Evolutionary conservation across 768 basidiomycete species (phyloP).

Genomic region (Gyrodon lividus): DNA sequence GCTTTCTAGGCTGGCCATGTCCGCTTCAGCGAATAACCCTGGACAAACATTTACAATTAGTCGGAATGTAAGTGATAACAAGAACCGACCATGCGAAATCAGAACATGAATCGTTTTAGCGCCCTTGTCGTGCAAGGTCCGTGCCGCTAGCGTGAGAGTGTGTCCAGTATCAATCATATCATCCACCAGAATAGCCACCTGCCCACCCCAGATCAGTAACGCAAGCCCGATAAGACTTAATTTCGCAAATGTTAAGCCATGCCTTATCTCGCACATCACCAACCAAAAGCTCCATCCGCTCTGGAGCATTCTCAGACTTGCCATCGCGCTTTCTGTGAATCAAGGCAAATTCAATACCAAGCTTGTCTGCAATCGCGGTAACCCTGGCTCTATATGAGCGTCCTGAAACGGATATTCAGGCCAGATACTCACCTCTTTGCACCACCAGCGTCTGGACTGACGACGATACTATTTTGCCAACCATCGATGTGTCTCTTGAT

Average conservation of each 20-base stretch:
- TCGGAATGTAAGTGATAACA: slow-evolving; percentile 3
- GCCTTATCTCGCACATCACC: slow-evolving; percentile 93
- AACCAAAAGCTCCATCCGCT: slow-evolving; percentile 90
- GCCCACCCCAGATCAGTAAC: slow-evolving; percentile 2
- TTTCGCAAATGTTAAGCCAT: slow-evolving; percentile 3
- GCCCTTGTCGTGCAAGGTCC: slow-evolving; percentile 86
- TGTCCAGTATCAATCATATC: slow-evolving; percentile 98
- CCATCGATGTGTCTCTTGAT: slow-evolving; percentile 82
- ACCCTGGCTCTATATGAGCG: slow-evolving; percentile 50
- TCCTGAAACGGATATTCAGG: not conserved
- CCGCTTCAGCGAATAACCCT: slow-evolving; percentile 81
- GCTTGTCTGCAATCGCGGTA: slow-evolving; percentile 92
- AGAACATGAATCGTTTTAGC: slow-evolving; percentile 84
- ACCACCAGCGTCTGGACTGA: slow-evolving; percentile 96
- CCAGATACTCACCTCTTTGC: slow-evolving; percentile 86
- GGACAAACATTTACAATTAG: slow-evolving; percentile 7
- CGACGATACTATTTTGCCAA: slow-evolving; percentile 89
- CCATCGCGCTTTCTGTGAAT: slow-evolving; percentile 89
- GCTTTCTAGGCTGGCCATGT: slow-evolving; percentile 62
- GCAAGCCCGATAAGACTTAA: slow-evolving; percentile 5
- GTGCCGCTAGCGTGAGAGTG: slow-evolving; percentile 83
- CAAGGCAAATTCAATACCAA: slow-evolving; percentile 92
- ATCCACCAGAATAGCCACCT: slow-evolving; percentile 94
- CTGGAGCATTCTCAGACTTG: slow-evolving; percentile 61
- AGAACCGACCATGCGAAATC: slow-evolving; percentile 80